A percentile compares a stretch with the other conserved stretches of the same genome.
Conservation (phyloP, 805 yeast genomes). For the Saturnispora ahearnii region DNA sequence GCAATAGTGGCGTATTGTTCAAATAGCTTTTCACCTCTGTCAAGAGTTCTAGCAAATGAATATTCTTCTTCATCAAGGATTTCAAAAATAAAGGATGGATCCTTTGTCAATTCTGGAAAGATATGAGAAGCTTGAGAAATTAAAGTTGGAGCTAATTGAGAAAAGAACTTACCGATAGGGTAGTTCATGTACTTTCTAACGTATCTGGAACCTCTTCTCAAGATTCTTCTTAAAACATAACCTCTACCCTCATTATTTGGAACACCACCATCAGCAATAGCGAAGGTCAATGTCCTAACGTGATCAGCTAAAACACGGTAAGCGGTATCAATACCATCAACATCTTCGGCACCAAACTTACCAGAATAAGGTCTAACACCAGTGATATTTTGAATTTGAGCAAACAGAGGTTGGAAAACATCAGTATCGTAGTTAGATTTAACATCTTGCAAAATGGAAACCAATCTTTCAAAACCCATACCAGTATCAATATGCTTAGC, state of each 20-base stretch:
- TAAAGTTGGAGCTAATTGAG: conserved; percentile 84
- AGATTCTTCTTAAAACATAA: conserved; percentile 90
- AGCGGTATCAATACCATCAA: conserved; percentile 94
- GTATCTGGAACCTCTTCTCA: conserved; percentile 96
- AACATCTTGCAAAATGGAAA: conserved; percentile 85
- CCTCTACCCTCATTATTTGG: conserved; percentile 99
- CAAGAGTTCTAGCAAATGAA: conserved; percentile 89
- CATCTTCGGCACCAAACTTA: conserved; percentile 85
- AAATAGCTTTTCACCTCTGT: conserved; percentile 94
- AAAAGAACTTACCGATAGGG: conserved; percentile 91
- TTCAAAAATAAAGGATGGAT: conserved; percentile 70
- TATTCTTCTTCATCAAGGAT: conserved; percentile 94
- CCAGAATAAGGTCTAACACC: conserved; percentile 90
- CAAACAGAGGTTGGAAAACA: conserved; percentile 84
- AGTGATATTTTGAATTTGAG: conserved; percentile 81
- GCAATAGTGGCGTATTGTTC: conserved; percentile 89
- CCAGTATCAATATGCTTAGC: conserved; percentile 97
- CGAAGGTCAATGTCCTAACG: conserved; percentile 92
- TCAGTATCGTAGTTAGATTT: conserved; percentile 95
- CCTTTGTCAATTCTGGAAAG: conserved; percentile 83
- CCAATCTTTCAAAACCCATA: conserved; percentile 97
- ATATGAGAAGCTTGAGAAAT: conserved; percentile 78
- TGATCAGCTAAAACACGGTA: conserved; percentile 98
- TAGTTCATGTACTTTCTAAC: conserved; percentile 93
- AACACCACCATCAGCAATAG: conserved; percentile 97